These are phyloP conservation scores for Trichoderma semiorbis DNA, from an alignment of 2,329 filamentous ascomycete genomes.

Conservation along the genomic window DNA sequence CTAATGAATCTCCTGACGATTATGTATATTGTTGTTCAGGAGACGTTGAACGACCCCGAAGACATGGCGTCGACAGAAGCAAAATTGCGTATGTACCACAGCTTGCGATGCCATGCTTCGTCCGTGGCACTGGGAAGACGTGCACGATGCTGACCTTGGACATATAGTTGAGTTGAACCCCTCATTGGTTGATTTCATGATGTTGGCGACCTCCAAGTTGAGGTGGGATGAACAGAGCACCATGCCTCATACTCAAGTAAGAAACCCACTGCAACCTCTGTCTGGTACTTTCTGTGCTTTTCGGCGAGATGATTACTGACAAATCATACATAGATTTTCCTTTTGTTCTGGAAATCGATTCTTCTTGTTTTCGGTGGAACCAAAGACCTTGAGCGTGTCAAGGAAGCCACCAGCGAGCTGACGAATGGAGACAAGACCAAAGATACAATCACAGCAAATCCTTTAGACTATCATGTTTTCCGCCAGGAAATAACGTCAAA, in stretches of 20 bases:
- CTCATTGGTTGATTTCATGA: conserved; percentile 66
- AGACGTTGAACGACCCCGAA: conserved; percentile 49
- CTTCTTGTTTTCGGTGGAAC: conserved; percentile 81
- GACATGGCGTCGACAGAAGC: conserved; percentile 45
- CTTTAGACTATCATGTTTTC: conserved; percentile 93
- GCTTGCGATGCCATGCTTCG: background rate
- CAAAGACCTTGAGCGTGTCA: conserved; percentile 68
- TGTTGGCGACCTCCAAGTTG: conserved; percentile 64
- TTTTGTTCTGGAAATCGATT: conserved; percentile 89
- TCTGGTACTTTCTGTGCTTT: conserved; percentile 9
- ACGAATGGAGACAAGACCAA: conserved; percentile 59
- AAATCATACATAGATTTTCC: conserved; percentile 57
- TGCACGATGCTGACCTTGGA: conserved; percentile 22
- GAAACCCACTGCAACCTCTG: conserved; percentile 22
- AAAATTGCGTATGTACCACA: conserved; percentile 47
- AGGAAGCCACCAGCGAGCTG: conserved; percentile 65
- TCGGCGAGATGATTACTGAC: conserved; percentile 19
- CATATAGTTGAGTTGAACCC: conserved; percentile 56
- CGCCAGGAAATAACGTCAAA: conserved; percentile 96
- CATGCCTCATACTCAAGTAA: conserved; percentile 61
- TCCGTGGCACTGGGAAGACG: background rate
- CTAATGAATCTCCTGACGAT: conserved; percentile 62
- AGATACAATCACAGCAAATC: conserved; percentile 85
- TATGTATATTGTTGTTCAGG: conserved; percentile 59
- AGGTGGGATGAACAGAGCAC: conserved; percentile 68